Conservation (phyloP, 495 filamentous ascomycete species). For the Patellaria atrata region DNA sequence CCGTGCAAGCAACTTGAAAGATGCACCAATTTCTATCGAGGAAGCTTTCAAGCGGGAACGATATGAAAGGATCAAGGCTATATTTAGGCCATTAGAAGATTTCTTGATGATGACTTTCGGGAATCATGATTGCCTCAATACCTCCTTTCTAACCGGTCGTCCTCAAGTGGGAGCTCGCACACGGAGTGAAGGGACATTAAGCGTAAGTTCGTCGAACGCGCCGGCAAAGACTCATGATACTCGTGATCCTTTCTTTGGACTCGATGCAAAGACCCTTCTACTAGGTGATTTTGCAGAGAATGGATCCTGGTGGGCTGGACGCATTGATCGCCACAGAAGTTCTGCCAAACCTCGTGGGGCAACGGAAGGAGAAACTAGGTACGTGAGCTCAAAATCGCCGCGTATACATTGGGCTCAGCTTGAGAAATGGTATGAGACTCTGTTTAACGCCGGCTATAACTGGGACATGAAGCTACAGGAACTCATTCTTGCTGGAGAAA, state of each 20-base stretch:
- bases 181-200: slow-evolving; percentile 30
- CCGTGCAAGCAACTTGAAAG: too few relatives aligned
- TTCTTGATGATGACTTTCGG: slow-evolving; percentile 57
- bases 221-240: neutral
- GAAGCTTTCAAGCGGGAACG: slow-evolving; percentile 11
- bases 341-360: too few relatives aligned
- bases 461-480: slow-evolving; percentile 30
- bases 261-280: slow-evolving; percentile 66
- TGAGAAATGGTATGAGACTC: slow-evolving; percentile 60
- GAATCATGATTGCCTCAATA: slow-evolving; percentile 55
- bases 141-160: slow-evolving; percentile 44
- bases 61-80: slow-evolving; percentile 19
- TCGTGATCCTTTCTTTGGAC: slow-evolving; percentile 32
- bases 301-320: slow-evolving; percentile 69
- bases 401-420: slow-evolving; percentile 63
- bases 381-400: slow-evolving; percentile 48
- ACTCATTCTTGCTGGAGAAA: slow-evolving; percentile 6
- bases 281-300: slow-evolving; percentile 74
- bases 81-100: slow-evolving; percentile 63
- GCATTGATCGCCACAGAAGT: slow-evolving; percentile 31
- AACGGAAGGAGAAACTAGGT: too few relatives aligned
- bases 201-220: slow-evolving; percentile 15
- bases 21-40: too few relatives aligned
- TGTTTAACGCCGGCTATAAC: slow-evolving; percentile 47
- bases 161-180: slow-evolving; percentile 25